Evolutionary conservation across 2,329 filamentous ascomycete species (phyloP), one percentile per base, ranked within the genome.

Genomic region (Eurotiales sp.): DNA sequence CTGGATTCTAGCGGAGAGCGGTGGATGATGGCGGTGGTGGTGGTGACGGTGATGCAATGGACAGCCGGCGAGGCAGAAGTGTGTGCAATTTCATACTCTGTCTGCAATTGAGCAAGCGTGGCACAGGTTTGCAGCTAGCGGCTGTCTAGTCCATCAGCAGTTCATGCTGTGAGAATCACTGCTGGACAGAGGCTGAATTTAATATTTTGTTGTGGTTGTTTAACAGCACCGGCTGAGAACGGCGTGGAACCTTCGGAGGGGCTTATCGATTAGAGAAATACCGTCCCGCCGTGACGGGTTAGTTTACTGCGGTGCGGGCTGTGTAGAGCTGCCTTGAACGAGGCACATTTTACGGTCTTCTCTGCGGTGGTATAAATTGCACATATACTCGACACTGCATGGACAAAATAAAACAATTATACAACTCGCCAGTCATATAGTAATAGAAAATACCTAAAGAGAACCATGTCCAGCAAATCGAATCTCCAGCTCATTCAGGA

Each of bases 401-500:
- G 32, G 3, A 36, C n/a, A 15, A 15, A 15, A 14, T 34, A 21
- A 19, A 37, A 8, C 15, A 7, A 7, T 34, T 8, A n/a, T 49
- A 3, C 6, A 3, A 37, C 27, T 42, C 27, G 10, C n/a, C 25
- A 34, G 36, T 12, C 15, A 22, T 10, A 27, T 21, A 22, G 40
- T 19, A n/a, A 25, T 15, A 27, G 21, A 30, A 47, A 17, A n/a
- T 36, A 23, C 12, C 14, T 2, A 34, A 4, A 34, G 17, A 52
- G 4, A 42, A 15, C 12, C n/a, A 53, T 54, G 52, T 22, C 47
- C 3, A 29, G 15, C 34, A 54, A 51, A 40, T 45, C 52, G 30
- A 50, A 50, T 56, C 69, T 83, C 45, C 77, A 82, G 46, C 69
- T 83, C 22, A 66, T 83, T 43, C 70, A 75, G 47, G 78, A 82